Evolutionary conservation across 257 asterid species (phyloP), one percentile per base, ranked within the genome.

Genomic region (Gentiana macrophylla): DNA sequence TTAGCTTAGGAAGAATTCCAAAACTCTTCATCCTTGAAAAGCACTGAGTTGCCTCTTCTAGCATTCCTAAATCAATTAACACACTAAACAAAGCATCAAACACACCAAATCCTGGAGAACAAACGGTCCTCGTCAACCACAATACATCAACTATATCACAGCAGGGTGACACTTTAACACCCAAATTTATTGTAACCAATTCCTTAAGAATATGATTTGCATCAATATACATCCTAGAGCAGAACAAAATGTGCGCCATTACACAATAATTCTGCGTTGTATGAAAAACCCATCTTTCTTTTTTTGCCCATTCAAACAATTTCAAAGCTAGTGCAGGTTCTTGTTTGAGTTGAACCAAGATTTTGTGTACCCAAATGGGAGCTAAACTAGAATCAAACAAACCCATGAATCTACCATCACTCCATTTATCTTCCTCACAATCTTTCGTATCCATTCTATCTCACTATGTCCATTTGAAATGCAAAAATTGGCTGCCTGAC

Each of bases 211-310:
- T 76, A 62, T 56, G 63, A 63, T 76, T 74, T 1, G 92, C 71
- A 6, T 86, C 94, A 33, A 37, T 55, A 35, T 86, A 90, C 94
- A 86, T 80, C 76, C 78, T 64, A 51, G 89, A 80, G 64, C 80
- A 80, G 74, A 90, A 86, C 78, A 90, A 77, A 70, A 90, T 86
- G 61, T 86, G 96, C 57, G 92, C 86, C 67, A 82, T 53, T 32
- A 84, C 66, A 72, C 95, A 90, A 54, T 79, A 90, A 74, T 62
- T 72, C 67, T 86, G 83, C 0, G 77, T 73, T 35, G 86, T 80
- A 64, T 83, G 92, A 55, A 45, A 78, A 81, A 79, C 24, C 77
- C 80, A 43, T 60, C 63, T 8, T 36, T 78, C 1, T 68, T 66
- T 65, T 65, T 75, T 75, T 0, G 92, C 88, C 95, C 94, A 82